phyloP scores from a whole-genome alignment of 176 grass and related monocot species.

The Juncus effusus region DNA sequence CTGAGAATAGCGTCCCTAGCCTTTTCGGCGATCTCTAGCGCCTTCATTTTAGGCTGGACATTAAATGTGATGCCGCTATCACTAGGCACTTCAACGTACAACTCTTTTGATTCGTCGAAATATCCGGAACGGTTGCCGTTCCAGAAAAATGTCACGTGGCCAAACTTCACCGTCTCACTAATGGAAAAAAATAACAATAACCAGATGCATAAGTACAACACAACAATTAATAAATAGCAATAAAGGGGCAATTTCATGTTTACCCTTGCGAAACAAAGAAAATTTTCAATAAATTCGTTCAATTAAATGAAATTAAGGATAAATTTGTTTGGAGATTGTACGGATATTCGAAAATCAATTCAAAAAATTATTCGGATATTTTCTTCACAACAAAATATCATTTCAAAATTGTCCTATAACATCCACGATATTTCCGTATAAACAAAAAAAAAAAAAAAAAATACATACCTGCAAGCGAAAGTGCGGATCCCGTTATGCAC shows the following conservation, averaged over 20 bases:
- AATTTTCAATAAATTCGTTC: no score
- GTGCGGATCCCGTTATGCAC: conserved; percentile 88
- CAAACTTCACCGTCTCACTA: conserved; percentile 98
- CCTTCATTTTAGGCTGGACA: conserved; percentile 94
- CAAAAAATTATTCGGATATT: no score
- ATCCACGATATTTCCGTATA: no score
- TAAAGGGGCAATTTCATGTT: background rate
- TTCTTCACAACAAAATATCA: no score
- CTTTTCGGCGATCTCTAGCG: conserved; percentile 87
- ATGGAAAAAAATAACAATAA: conserved; percentile 13
- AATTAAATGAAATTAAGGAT: no score
- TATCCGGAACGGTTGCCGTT: conserved; percentile 98
- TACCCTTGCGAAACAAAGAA: background rate
- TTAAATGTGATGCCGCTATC: conserved; percentile 97
- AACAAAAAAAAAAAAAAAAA: background rate
- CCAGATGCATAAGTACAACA: background rate
- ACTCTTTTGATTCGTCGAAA: conserved; percentile 80
- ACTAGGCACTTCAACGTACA: conserved; percentile 90
- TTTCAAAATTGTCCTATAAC: no score
- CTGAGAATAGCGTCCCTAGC: conserved; percentile 77
- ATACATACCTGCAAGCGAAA: conserved; percentile 96
- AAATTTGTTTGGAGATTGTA: no score
- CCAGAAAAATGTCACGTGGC: conserved; percentile 99
- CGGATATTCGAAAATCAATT: no score
- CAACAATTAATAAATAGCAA: background rate